Percentiles rank a stretch among this genome's conserved stretches.
Evolutionary conservation across 176 grass and related monocot species (phyloP).

Genomic region (Coix lacrymajobi): DNA sequence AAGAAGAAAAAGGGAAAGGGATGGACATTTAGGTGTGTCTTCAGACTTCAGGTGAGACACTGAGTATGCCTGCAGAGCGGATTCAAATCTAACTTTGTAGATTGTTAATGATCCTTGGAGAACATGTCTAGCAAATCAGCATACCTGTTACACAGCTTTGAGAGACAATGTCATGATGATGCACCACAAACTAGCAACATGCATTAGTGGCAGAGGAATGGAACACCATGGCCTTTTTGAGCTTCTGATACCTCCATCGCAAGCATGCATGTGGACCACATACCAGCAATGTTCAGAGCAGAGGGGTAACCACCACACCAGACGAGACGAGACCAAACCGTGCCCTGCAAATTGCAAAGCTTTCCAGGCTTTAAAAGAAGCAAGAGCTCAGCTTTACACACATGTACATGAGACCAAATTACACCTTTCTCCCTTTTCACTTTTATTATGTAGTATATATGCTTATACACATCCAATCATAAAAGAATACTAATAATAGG

Average conservation of each 20-base stretch:
- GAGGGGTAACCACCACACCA: not conserved
- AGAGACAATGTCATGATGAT: slow-evolving; percentile 44
- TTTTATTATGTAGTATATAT: not conserved
- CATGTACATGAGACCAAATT: slow-evolving; percentile 46
- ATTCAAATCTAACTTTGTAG: not conserved
- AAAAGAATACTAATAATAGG: not conserved
- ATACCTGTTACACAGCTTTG: slow-evolving; percentile 8
- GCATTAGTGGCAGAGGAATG: slow-evolving; percentile 32
- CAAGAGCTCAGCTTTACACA: slow-evolving; percentile 41
- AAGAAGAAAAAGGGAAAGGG: not conserved
- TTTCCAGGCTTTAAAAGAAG: slow-evolving; percentile 64
- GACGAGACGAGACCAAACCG: slow-evolving; percentile 7
- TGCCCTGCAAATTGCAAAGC: slow-evolving; percentile 33
- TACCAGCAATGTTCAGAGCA: slow-evolving; percentile 20
- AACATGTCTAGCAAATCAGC: not conserved
- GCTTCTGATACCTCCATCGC: slow-evolving; percentile 22
- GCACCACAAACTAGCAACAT: slow-evolving; percentile 32
- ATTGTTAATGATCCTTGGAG: not conserved
- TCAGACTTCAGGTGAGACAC: slow-evolving; percentile 6
- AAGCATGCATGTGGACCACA: slow-evolving; percentile 26
- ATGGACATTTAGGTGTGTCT: not conserved
- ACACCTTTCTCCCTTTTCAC: slow-evolving; percentile 11
- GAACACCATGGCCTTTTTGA: slow-evolving; percentile 21
- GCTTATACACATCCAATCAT: not conserved
- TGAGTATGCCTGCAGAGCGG: not conserved